Evolutionary conservation across 73 alveolate genomes (phyloP).

Genomic region (Tetrahymena malaccensis): DNA sequence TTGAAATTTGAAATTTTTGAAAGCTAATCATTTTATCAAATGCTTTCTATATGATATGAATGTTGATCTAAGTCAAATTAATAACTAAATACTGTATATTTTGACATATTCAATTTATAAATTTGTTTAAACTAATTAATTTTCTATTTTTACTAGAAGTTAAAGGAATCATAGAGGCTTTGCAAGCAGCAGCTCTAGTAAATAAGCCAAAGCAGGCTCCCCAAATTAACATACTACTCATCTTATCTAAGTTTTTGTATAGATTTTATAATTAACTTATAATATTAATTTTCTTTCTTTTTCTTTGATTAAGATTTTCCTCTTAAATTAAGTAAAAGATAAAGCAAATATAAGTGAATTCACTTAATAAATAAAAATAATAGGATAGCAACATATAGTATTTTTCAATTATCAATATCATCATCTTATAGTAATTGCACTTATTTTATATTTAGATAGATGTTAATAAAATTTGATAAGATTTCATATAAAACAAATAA

Average conservation of each 20-base stretch:
- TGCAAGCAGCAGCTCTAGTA: background rate
- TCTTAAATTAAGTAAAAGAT: background rate
- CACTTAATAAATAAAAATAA: background rate
- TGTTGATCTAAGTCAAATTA: background rate
- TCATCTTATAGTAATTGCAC: background rate
- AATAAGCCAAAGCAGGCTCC: background rate
- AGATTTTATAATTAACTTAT: background rate
- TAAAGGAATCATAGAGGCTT: background rate
- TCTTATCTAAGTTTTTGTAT: background rate
- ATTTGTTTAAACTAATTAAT: background rate
- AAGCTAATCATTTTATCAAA: background rate
- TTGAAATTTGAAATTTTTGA: background rate
- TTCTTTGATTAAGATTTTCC: background rate
- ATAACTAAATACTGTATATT: background rate
- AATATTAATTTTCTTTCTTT: background rate
- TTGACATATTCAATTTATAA: too few relatives aligned
- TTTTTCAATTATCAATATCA: background rate
- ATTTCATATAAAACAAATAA: too few relatives aligned
- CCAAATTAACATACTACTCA: background rate
- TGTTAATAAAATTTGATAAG: too few relatives aligned
- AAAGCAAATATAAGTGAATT: too few relatives aligned
- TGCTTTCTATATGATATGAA: background rate
- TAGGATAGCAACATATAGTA: background rate
- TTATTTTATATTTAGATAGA: too few relatives aligned
- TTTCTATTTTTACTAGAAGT: background rate